Conservation (phyloP, 2,329 filamentous ascomycete genomes). For the Calonectria pteridis region DNA sequence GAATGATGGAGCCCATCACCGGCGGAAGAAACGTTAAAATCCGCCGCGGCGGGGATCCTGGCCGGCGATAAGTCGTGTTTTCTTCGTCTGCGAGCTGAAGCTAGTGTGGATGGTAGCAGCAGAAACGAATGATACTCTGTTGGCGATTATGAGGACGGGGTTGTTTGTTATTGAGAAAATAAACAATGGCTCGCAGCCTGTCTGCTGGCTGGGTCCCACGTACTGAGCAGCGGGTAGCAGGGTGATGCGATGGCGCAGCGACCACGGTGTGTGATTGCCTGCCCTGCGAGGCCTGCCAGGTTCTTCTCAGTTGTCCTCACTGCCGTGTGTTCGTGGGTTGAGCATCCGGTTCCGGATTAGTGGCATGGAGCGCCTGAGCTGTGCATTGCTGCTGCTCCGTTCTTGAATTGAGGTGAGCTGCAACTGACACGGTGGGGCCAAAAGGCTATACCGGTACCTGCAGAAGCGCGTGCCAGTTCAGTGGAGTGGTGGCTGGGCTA, state of each 20-base stretch:
- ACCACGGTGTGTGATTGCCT: neutral
- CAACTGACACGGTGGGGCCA: constrained; percentile 21
- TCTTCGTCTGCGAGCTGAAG: neutral
- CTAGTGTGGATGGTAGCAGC: neutral
- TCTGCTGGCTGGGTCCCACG: neutral
- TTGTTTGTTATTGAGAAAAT: neutral
- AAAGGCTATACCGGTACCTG: constrained; percentile 24
- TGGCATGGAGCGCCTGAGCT: constrained; percentile 18
- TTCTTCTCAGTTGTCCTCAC: neutral
- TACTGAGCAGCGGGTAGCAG: neutral
- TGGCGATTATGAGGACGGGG: constrained; percentile 15
- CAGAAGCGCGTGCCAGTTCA: constrained; percentile 29
- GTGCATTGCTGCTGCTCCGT: constrained; percentile 6
- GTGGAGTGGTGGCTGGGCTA: constrained; percentile 17
- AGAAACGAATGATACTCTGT: constrained; percentile 26
- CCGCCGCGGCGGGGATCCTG: neutral
- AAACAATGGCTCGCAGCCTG: neutral
- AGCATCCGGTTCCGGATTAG: constrained; percentile 24
- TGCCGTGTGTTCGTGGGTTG: neutral
- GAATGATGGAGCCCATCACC: neutral
- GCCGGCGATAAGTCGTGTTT: constrained; percentile 6
- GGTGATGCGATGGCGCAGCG: neutral
- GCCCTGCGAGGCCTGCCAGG: neutral
- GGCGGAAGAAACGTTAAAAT: constrained; percentile 2
- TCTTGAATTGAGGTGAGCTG: constrained; percentile 16